These are phyloP conservation scores for Fragosphaeria purpurea DNA, from an alignment of 2,329 filamentous ascomycete genomes.

Conservation along the genomic window DNA sequence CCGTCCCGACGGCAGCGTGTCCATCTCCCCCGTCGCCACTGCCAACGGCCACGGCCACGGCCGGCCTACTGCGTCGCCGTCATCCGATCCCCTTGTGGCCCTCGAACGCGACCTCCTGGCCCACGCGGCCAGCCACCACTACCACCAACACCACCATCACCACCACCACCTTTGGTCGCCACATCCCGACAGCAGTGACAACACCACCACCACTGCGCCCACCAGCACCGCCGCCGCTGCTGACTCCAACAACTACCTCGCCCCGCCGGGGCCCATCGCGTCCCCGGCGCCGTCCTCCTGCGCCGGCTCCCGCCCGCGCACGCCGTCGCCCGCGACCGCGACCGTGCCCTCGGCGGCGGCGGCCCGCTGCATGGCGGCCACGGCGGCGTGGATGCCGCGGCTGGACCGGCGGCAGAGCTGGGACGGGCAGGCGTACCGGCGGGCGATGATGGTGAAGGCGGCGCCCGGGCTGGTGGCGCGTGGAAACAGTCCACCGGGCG, in stretches of 20 bases:
- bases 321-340: conserved; percentile 6
- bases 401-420: conserved; percentile 40
- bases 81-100: conserved; percentile 1
- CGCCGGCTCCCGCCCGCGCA: background rate
- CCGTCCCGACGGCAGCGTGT: too few relatives aligned
- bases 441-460: conserved; percentile 23
- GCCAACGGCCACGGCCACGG: too few relatives aligned
- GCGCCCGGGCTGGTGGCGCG: background rate
- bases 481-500: background rate
- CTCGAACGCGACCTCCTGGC: conserved; percentile 5
- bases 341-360: conserved; percentile 7
- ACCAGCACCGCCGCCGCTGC: background rate
- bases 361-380: conserved; percentile 25
- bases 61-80: too few relatives aligned
- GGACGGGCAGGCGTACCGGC: conserved; percentile 44
- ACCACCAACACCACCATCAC: background rate
- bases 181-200: background rate
- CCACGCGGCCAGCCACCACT: background rate
- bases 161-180: background rate
- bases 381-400: conserved; percentile 36
- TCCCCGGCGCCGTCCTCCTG: too few relatives aligned
- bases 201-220: background rate
- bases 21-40: too few relatives aligned
- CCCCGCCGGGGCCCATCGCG: too few relatives aligned
- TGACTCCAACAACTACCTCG: too few relatives aligned